Percentiles rank a stretch among this genome's conserved stretches.
phyloP scores from a whole-genome alignment of 441 rosid genomes.

The Gossypium gossypioides region DNA sequence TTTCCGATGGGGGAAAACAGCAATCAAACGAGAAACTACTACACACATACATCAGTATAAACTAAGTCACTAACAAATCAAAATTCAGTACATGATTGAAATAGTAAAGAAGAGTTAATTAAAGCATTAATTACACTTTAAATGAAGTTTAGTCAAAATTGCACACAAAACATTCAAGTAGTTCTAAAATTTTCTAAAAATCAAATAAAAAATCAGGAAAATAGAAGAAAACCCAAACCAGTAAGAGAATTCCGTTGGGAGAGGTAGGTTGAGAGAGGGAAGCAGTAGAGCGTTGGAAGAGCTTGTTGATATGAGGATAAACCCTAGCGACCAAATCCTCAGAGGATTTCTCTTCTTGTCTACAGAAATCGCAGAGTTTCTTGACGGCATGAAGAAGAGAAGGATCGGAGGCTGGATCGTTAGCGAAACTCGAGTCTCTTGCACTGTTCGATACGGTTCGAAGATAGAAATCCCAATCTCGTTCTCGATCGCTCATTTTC shows the following conservation, averaged over 20 bases:
- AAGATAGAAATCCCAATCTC: conserved; percentile 66
- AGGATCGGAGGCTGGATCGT: conserved; percentile 82
- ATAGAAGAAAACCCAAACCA: conserved; percentile 27
- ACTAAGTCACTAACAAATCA: neutral
- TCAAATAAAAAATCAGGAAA: neutral
- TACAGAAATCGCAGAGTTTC: conserved; percentile 60
- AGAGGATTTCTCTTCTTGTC: conserved; percentile 41
- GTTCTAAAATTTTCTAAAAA: neutral
- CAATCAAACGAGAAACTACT: neutral
- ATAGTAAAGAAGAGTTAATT: neutral
- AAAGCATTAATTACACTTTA: neutral
- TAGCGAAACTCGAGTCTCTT: conserved; percentile 60
- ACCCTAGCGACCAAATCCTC: conserved; percentile 82
- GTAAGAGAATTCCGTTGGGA: conserved; percentile 68
- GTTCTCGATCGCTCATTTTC: conserved; percentile 4
- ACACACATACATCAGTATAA: neutral
- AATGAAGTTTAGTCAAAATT: neutral
- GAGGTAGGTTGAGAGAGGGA: conserved; percentile 58
- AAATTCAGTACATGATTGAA: neutral
- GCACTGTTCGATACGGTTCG: conserved; percentile 57
- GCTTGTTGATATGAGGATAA: conserved; percentile 67
- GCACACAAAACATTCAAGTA: neutral
- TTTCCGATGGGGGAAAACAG: neutral
- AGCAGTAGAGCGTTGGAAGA: conserved; percentile 73
- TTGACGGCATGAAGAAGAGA: conserved; percentile 68